Percentiles rank a stretch among this genome's conserved stretches.
Conservation (phyloP, 2,329 filamentous ascomycete species). For the Epichloe coenophiala region DNA sequence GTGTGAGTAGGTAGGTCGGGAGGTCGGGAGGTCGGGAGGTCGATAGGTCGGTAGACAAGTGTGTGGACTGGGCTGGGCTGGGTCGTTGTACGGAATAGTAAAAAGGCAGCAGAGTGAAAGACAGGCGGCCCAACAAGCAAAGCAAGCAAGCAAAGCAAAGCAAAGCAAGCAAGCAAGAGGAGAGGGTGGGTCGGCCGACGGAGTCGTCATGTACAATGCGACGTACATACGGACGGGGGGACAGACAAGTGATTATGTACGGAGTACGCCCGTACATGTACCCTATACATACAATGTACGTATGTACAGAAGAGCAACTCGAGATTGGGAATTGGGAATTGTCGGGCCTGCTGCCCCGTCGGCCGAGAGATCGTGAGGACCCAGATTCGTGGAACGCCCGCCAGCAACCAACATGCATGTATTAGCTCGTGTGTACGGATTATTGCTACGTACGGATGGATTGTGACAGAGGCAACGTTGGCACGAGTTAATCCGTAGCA, state of each 20-base stretch:
- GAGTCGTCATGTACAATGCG: not conserved
- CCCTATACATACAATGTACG: no score
- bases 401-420: not conserved
- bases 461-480: not conserved
- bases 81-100: not conserved
- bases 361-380: constrained; percentile 3
- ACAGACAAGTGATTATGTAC: no score
- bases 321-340: not conserved
- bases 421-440: no score
- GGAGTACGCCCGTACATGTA: not conserved
- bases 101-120: not conserved
- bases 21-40: no score
- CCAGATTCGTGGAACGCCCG: not conserved
- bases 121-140: not conserved
- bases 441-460: not conserved
- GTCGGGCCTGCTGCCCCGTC: not conserved
- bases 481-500: not conserved
- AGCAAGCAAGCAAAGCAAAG: no score
- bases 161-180: not conserved
- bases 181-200: constrained; percentile 2
- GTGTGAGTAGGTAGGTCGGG: no score
- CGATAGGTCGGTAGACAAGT: not conserved
- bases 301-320: not conserved
- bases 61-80: not conserved
- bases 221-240: no score